phyloP scores from a whole-genome alignment of 345 rosid species.

The Linum tenue region DNA sequence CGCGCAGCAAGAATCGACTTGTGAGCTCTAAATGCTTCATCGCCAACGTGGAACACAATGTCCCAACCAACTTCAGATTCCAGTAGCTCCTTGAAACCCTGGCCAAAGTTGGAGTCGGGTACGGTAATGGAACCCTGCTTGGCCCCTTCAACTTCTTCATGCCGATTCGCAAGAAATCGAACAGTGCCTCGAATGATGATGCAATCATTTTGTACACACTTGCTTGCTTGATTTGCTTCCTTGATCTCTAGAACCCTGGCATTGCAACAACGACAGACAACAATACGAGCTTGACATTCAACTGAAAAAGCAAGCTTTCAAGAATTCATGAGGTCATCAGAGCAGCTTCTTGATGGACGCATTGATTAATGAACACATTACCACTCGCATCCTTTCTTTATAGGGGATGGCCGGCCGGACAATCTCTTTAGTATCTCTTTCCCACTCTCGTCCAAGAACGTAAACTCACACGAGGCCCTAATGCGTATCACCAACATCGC shows the following conservation, averaged over 20 bases:
- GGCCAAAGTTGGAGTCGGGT: conserved; percentile 70
- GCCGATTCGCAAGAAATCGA: conserved; percentile 72
- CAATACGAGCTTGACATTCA: background rate
- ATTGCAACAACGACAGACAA: conserved; percentile 9
- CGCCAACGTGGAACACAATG: conserved; percentile 61
- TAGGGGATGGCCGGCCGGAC: conserved; percentile 78
- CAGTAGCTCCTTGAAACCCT: conserved; percentile 52
- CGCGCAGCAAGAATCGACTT: conserved; percentile 86
- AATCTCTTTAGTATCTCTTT: conserved; percentile 77
- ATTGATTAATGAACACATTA: conserved; percentile 13
- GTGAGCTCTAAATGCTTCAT: conserved; percentile 73
- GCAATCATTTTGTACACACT: conserved; percentile 71
- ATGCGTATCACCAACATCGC: conserved; percentile 88
- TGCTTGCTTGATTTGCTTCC: conserved; percentile 56
- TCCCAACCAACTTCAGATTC: conserved; percentile 77
- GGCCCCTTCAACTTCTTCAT: conserved; percentile 39
- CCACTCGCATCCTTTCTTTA: conserved; percentile 97
- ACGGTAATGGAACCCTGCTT: conserved; percentile 48
- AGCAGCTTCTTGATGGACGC: background rate
- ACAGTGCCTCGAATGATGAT: conserved; percentile 76
- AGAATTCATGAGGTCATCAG: too few species aligned
- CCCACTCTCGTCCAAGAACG: conserved; percentile 84
- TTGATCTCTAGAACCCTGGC: conserved; percentile 91
- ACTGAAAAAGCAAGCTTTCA: background rate
- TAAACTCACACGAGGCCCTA: conserved; percentile 80